These are phyloP conservation scores for Neoboletus brunneissimus DNA, from an alignment of 768 basidiomycete genomes.

Conservation along the genomic window DNA sequence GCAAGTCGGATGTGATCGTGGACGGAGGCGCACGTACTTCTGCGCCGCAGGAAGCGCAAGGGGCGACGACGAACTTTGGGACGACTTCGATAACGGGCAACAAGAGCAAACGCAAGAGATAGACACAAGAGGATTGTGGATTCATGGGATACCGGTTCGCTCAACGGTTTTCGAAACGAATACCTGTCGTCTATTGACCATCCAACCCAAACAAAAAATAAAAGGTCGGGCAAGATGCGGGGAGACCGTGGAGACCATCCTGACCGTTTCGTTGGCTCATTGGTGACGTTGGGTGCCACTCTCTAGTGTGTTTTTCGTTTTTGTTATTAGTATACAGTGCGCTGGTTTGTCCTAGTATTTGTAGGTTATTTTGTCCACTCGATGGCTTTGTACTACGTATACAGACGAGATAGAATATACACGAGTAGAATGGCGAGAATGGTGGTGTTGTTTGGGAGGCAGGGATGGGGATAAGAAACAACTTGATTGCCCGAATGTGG, in stretches of 20 bases:
- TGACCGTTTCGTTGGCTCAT: background rate
- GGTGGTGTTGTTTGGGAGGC: too few relatives aligned
- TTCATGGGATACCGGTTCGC: background rate
- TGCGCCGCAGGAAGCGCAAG: background rate
- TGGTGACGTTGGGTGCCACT: too few relatives aligned
- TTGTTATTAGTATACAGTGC: too few relatives aligned
- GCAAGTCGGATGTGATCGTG: conserved; percentile 37
- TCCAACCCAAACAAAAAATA: background rate
- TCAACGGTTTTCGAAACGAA: background rate
- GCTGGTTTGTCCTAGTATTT: too few relatives aligned
- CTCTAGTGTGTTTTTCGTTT: too few relatives aligned
- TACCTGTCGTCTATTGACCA: background rate
- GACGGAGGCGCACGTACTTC: conserved; percentile 10
- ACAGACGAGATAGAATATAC: too few relatives aligned
- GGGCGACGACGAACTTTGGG: background rate
- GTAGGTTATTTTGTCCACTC: too few relatives aligned
- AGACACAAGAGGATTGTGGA: background rate
- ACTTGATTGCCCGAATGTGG: background rate
- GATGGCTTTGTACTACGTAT: too few relatives aligned
- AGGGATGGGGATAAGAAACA: too few relatives aligned
- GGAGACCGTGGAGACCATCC: background rate
- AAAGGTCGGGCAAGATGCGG: background rate
- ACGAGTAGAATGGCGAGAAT: too few relatives aligned
- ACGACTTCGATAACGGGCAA: conserved; percentile 10
- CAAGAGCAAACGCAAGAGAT: conserved; percentile 33